Conservation (phyloP, 2,329 filamentous ascomycete species). For the Byssoonygena ceratinophila region DNA sequence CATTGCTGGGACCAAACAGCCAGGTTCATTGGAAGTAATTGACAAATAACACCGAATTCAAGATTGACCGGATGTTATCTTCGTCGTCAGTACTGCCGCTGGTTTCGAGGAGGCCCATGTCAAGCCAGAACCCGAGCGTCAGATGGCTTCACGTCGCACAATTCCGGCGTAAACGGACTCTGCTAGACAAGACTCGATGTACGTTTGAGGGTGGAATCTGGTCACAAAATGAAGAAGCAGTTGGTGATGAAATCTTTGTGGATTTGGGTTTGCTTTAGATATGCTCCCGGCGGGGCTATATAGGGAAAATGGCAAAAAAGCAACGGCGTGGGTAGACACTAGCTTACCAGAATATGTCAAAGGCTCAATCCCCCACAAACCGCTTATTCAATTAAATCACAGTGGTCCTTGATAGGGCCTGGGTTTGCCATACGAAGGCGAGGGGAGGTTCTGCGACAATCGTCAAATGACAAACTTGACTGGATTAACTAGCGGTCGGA, state of each 20-base stretch:
- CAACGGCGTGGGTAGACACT: slow-evolving; percentile 1
- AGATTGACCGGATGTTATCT: slow-evolving; percentile 7
- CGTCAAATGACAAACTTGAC: neutral
- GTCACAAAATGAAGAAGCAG: neutral
- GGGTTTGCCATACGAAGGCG: neutral
- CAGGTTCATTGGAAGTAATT: slow-evolving; percentile 15
- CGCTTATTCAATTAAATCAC: neutral
- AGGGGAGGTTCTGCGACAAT: slow-evolving; percentile 3
- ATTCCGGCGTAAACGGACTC: neutral
- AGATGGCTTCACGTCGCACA: neutral
- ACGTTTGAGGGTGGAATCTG: neutral
- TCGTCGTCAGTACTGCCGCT: slow-evolving; percentile 15
- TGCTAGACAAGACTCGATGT: neutral
- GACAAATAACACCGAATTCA: neutral
- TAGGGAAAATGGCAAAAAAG: slow-evolving; percentile 4
- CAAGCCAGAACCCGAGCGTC: slow-evolving; percentile 1
- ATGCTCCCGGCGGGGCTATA: slow-evolving; percentile 6
- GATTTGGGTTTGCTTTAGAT: slow-evolving; percentile 5
- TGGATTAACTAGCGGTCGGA: slow-evolving; percentile 1
- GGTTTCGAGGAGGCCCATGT: slow-evolving; percentile 16
- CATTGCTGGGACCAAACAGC: slow-evolving; percentile 8
- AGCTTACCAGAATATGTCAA: slow-evolving; percentile 6
- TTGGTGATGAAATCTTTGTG: slow-evolving; percentile 6
- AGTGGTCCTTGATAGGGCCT: neutral
- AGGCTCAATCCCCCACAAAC: neutral